These are phyloP conservation scores for Verticillium nubilum DNA, from an alignment of 2,329 filamentous ascomycete genomes.

Conservation along the genomic window DNA sequence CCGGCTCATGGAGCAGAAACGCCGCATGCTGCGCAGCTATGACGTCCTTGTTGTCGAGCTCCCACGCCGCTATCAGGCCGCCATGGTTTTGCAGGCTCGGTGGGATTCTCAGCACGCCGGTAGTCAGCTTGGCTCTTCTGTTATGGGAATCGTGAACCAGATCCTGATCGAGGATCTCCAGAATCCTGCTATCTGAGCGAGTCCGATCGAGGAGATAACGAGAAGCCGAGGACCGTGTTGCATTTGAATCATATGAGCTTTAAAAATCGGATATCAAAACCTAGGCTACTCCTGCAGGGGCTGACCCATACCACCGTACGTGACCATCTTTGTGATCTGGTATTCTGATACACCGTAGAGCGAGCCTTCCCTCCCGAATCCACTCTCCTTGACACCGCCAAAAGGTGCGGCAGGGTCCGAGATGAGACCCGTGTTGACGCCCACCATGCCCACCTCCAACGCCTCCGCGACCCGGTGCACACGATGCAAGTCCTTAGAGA, in stretches of 20 bases:
- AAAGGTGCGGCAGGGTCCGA: conserved; percentile 58
- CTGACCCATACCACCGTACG: conserved; percentile 13
- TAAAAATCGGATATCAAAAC: no score
- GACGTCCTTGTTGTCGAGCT: no score
- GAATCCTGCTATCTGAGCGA: not conserved
- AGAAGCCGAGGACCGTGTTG: no score
- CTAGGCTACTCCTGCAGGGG: conserved; percentile 7
- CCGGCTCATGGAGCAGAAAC: no score
- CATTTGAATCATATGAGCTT: no score
- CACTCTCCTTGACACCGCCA: conserved; percentile 77
- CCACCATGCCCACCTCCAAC: conserved; percentile 82
- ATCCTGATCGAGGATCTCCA: not conserved
- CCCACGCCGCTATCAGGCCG: no score
- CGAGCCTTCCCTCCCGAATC: conserved; percentile 74
- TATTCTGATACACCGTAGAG: conserved; percentile 76
- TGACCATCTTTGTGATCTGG: conserved; percentile 60
- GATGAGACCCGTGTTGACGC: conserved; percentile 70
- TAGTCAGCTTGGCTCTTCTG: not conserved
- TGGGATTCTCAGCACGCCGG: no score
- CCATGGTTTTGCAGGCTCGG: no score
- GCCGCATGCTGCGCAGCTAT: no score
- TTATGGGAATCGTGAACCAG: not conserved
- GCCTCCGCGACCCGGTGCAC: conserved; percentile 59
- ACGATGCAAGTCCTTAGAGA: conserved; percentile 58
- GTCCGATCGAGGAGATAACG: not conserved